phyloP scores from a whole-genome alignment of 148 eudicot species.

The Talinum fruticosum region DNA sequence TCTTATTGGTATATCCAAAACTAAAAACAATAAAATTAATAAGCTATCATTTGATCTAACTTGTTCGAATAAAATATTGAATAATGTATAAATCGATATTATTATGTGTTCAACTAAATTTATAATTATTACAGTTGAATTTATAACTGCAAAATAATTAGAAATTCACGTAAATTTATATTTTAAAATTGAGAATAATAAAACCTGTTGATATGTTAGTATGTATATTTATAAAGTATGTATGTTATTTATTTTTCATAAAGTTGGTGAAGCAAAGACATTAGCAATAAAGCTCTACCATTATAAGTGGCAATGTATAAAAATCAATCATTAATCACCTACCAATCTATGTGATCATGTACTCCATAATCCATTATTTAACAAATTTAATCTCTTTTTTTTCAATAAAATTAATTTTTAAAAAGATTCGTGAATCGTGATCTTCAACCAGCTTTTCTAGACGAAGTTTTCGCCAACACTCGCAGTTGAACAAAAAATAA shows the following conservation, averaged over 20 bases:
- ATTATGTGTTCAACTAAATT: too few relatives aligned
- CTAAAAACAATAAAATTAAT: too few relatives aligned
- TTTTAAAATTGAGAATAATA: too few relatives aligned
- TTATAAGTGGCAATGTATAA: conserved; percentile 1
- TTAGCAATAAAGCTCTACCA: conserved; percentile 2
- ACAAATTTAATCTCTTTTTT: neutral
- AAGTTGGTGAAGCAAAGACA: conserved; percentile 15
- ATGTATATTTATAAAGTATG: neutral
- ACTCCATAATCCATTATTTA: conserved; percentile 15
- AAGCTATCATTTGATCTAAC: too few relatives aligned
- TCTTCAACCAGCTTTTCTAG: conserved; percentile 4
- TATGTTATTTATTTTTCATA: neutral
- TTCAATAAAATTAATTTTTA: conserved; percentile 3
- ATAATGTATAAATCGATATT: too few relatives aligned
- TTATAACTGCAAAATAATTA: too few relatives aligned
- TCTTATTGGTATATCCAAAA: too few relatives aligned
- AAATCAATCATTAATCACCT: conserved; percentile 25
- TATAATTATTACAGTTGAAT: too few relatives aligned
- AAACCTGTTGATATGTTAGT: too few relatives aligned
- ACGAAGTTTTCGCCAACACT: neutral
- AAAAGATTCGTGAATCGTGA: conserved; percentile 17
- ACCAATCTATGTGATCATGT: conserved; percentile 26
- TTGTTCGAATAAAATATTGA: too few relatives aligned
- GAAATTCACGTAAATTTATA: too few relatives aligned
- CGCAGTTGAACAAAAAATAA: neutral